Conservation (phyloP, 495 filamentous ascomycete genomes). For the Penicillium pancosmium region DNA sequence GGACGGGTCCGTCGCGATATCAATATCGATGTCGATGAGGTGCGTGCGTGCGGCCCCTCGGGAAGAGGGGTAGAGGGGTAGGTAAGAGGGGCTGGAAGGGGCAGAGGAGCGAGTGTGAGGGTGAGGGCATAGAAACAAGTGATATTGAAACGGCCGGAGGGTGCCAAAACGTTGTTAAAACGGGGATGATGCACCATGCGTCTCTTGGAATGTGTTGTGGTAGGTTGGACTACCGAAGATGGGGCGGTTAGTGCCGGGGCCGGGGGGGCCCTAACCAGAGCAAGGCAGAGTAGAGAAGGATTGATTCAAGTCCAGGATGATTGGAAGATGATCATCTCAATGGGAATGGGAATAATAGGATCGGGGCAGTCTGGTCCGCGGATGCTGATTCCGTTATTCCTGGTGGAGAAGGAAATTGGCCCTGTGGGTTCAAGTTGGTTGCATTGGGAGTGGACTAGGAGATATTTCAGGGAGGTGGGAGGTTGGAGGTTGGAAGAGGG, state of each 20-base stretch:
- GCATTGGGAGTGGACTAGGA: not conserved
- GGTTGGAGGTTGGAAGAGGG: not conserved
- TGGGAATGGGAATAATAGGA: not conserved
- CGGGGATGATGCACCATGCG: conserved; percentile 5
- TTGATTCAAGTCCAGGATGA: not conserved
- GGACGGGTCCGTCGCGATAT: not conserved
- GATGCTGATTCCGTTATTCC: conserved; percentile 1
- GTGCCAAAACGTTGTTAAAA: not conserved
- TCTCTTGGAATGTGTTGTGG: conserved; percentile 4
- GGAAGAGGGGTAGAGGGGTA: not conserved
- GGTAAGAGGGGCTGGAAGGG: not conserved
- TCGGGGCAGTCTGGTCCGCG: conserved; percentile 1
- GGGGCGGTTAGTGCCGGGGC: not conserved
- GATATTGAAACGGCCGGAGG: conserved; percentile 1
- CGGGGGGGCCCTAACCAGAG: not conserved
- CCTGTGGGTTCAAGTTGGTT: not conserved
- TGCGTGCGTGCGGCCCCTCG: not conserved
- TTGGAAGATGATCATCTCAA: too few species aligned
- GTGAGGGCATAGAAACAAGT: not conserved
- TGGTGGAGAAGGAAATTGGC: not conserved
- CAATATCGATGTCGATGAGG: not conserved
- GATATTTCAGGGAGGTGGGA: not conserved
- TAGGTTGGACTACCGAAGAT: not conserved
- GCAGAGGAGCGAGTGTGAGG: not conserved
- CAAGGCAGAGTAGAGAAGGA: not conserved